These are phyloP conservation scores for Aspergillus hortae DNA, from an alignment of 2,329 filamentous ascomycete genomes.

Conservation along the genomic window DNA sequence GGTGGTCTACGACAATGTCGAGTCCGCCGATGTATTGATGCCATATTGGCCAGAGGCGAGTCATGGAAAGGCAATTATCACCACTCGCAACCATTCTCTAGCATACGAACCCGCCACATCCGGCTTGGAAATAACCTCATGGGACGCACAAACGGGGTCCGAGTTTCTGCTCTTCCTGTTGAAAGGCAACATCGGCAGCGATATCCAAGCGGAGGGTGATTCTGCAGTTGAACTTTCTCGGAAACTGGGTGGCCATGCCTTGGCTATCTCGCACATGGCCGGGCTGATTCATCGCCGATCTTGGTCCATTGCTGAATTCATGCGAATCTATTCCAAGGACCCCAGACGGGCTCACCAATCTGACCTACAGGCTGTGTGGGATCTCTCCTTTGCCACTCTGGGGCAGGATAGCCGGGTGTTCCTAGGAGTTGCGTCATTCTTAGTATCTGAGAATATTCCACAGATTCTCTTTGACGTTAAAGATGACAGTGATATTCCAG, in stretches of 20 bases:
- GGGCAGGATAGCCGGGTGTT: constrained; percentile 1
- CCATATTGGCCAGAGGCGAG: constrained; percentile 1
- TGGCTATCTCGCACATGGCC: constrained; percentile 3
- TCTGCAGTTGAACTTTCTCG: constrained; percentile 1
- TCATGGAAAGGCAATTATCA: not conserved
- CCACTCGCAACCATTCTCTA: constrained; percentile 2
- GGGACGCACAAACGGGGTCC: constrained; percentile 2
- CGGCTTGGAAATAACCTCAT: constrained; percentile 1
- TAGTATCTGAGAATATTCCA: constrained; percentile 1
- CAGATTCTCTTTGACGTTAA: not conserved
- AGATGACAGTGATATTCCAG: not conserved
- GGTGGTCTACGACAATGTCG: constrained; percentile 4
- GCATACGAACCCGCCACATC: not conserved
- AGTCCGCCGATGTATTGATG: not conserved
- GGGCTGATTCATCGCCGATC: constrained; percentile 3
- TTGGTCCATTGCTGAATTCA: constrained; percentile 4
- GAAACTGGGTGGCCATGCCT: constrained; percentile 2
- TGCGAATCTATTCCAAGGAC: constrained; percentile 1
- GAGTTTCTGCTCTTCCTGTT: constrained; percentile 3
- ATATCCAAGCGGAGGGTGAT: not conserved
- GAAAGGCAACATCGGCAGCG: not conserved
- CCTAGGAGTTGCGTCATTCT: not conserved
- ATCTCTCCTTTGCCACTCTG: constrained; percentile 1
- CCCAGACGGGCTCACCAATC: not conserved
- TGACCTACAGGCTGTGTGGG: constrained; percentile 1